These are phyloP conservation scores for Vigna trinervia DNA, from an alignment of 306 rosid genomes.

Conservation along the genomic window DNA sequence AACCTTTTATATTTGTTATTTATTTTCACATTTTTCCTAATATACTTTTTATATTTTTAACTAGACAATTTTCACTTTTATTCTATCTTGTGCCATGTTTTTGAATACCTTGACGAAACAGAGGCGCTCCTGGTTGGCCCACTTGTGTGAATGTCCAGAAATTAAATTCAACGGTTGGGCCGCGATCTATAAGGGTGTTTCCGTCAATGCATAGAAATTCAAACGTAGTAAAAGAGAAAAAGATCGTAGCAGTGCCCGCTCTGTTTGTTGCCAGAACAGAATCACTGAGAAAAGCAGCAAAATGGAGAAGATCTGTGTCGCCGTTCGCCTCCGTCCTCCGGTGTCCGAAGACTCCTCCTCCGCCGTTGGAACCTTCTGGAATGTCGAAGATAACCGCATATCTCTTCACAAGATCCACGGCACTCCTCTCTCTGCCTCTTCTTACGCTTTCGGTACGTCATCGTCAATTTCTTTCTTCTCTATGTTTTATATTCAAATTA, in stretches of 20 bases:
- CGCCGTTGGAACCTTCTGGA: constrained; percentile 71
- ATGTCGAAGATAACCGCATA: constrained; percentile 84
- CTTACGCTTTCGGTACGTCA: constrained; percentile 78
- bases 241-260: constrained; percentile 35
- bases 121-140: not conserved
- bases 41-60: too few relatives aligned
- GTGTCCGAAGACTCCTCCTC: constrained; percentile 52
- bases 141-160: not conserved
- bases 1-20: too few relatives aligned
- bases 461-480: not conserved
- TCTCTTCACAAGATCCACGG: constrained; percentile 86
- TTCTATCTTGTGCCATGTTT: too few relatives aligned
- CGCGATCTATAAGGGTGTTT: constrained; percentile 4
- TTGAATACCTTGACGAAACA: too few relatives aligned
- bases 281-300: not conserved
- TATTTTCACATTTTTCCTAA: too few relatives aligned
- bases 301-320: constrained; percentile 98
- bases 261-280: not conserved
- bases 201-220: constrained; percentile 37
- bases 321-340: constrained; percentile 80
- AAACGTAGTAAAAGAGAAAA: constrained; percentile 31
- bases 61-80: too few relatives aligned
- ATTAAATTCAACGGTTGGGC: constrained; percentile 13
- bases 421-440: constrained; percentile 72
- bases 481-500: not conserved